Conservation (phyloP, 1,284 basidiomycete species). For the Porodaedalea pini region DNA sequence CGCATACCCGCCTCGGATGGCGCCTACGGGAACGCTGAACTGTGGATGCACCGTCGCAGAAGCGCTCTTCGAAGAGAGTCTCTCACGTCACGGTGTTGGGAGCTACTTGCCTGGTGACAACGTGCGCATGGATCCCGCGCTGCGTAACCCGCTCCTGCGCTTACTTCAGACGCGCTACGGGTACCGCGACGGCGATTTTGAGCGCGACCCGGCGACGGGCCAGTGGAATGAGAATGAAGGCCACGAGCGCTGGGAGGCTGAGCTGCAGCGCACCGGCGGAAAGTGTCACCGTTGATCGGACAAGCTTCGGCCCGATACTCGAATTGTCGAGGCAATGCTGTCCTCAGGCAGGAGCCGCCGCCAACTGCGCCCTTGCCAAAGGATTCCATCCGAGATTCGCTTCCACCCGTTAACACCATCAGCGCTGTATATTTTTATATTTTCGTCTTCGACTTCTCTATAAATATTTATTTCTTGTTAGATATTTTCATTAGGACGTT, state of each 20-base stretch:
- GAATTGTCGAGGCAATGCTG: not conserved
- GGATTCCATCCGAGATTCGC: not conserved
- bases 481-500: slow-evolving; percentile 3
- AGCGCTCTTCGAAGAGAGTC: slow-evolving; percentile 79
- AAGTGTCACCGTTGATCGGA: slow-evolving; percentile 8
- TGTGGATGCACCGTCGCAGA: slow-evolving; percentile 79
- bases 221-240: slow-evolving; percentile 66
- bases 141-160: slow-evolving; percentile 72
- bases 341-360: not conserved
- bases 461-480: slow-evolving; percentile 11
- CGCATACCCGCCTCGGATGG: slow-evolving; percentile 72
- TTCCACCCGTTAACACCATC: not conserved
- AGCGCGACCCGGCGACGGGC: slow-evolving; percentile 56
- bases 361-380: not conserved
- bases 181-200: slow-evolving; percentile 82
- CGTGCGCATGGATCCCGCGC: slow-evolving; percentile 81
- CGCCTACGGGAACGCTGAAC: slow-evolving; percentile 70
- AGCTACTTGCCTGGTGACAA: slow-evolving; percentile 78
- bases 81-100: slow-evolving; percentile 71
- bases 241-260: slow-evolving; percentile 55
- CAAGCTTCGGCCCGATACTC: not conserved
- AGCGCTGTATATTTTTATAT: not conserved
- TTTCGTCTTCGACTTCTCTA: not conserved
- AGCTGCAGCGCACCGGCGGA: slow-evolving; percentile 12
- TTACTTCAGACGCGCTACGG: slow-evolving; percentile 66